A percentile compares a stretch with the other conserved stretches of the same genome.
Conservation (phyloP, 2,329 filamentous ascomycete species). For the Alternaria arborescens region DNA sequence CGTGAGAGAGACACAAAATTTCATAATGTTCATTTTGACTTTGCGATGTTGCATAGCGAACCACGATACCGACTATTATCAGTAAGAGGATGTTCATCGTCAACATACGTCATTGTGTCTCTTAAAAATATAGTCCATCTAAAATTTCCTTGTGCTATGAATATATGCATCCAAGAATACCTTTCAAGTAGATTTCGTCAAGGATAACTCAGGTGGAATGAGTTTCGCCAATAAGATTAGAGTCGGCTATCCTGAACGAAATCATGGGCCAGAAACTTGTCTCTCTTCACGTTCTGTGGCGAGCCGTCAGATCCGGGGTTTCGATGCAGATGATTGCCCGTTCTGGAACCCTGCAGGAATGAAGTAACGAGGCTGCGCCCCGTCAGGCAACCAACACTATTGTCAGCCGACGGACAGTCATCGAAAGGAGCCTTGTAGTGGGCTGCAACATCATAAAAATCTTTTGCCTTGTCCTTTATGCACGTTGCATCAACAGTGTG, state of each 20-base stretch:
- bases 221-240: no score
- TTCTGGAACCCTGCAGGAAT: neutral
- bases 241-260: no score
- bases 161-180: no score
- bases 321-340: neutral
- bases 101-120: no score
- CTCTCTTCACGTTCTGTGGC: neutral
- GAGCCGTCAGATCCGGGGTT: neutral
- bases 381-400: neutral
- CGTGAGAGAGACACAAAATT: neutral
- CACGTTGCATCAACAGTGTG: neutral
- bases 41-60: no score
- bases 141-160: neutral
- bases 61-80: no score
- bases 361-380: neutral
- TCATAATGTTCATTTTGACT: neutral
- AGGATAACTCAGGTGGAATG: no score
- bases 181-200: no score
- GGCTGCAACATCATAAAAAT: neutral
- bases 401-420: neutral
- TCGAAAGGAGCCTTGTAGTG: neutral
- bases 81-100: no score
- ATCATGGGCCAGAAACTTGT: neutral
- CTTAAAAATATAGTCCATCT: neutral
- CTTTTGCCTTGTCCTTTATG: no score